Percentiles rank a stretch among this genome's conserved stretches.
These are phyloP conservation scores for Astragalus membranaceus DNA, from an alignment of 306 rosid species.

Conservation along the genomic window DNA sequence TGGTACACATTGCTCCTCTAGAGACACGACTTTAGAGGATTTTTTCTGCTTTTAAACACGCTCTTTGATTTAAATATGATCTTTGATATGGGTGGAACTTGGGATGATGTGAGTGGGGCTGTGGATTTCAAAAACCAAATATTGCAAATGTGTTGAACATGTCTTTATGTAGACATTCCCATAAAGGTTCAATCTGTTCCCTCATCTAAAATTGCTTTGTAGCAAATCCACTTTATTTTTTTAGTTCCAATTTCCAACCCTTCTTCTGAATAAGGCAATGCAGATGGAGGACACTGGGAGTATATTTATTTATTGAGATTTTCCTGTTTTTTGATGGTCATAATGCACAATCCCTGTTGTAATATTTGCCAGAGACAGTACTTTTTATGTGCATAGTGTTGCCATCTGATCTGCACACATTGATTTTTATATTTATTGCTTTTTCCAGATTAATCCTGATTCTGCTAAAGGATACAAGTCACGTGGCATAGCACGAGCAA, in stretches of 20 bases:
- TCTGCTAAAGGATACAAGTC: constrained; percentile 93
- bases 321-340: neutral
- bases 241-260: neutral
- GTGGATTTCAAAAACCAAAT: neutral
- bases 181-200: neutral
- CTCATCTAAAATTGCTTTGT: neutral
- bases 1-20: neutral
- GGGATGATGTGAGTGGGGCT: neutral
- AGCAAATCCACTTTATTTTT: neutral
- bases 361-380: neutral
- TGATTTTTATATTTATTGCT: neutral
- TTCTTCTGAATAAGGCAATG: neutral
- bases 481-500: constrained; percentile 71
- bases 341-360: neutral
- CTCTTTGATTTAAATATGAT: neutral
- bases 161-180: neutral
- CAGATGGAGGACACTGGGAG: neutral
- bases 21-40: neutral
- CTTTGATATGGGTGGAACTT: neutral
- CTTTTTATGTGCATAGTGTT: neutral
- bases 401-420: neutral
- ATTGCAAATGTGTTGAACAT: neutral
- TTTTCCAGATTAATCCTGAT: constrained; percentile 77
- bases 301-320: neutral
- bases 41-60: neutral